These are phyloP conservation scores for Aspergillus udagawae DNA, from an alignment of 2,329 filamentous ascomycete species.

Conservation along the genomic window DNA sequence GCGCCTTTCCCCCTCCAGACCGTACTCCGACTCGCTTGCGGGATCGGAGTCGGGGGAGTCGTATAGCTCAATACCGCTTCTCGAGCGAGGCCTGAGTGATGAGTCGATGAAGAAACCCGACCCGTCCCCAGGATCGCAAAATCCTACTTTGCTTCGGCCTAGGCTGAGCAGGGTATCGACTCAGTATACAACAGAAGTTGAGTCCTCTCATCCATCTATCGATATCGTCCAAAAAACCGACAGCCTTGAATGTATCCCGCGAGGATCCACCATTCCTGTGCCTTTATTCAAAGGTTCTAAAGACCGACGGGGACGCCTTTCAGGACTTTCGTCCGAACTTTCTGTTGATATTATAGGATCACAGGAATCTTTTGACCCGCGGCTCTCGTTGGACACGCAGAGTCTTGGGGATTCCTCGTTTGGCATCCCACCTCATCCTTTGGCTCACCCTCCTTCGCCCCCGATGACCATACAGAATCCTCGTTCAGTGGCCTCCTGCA, in stretches of 20 bases:
- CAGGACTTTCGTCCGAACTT: constrained; percentile 50
- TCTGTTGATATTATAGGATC: constrained; percentile 49
- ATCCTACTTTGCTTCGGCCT: constrained; percentile 16
- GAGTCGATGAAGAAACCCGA: constrained; percentile 49
- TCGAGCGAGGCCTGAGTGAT: constrained; percentile 60
- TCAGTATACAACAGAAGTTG: constrained; percentile 24
- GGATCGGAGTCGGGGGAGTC: constrained; percentile 61
- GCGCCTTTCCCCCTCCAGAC: constrained; percentile 27
- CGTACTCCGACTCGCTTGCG: constrained; percentile 45
- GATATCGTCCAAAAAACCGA: constrained; percentile 50
- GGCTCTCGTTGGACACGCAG: constrained; percentile 29
- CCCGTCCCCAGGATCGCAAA: constrained; percentile 11
- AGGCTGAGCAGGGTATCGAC: constrained; percentile 26
- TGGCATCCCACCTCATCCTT: constrained; percentile 42
- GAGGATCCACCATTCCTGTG: constrained; percentile 40
- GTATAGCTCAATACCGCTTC: constrained; percentile 70
- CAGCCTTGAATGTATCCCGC: constrained; percentile 47
- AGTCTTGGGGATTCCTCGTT: constrained; percentile 36
- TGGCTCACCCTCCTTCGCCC: constrained; percentile 45
- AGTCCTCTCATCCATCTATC: constrained; percentile 47
- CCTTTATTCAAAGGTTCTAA: constrained; percentile 20
- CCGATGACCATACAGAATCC: constrained; percentile 42
- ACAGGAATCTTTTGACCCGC: constrained; percentile 30
- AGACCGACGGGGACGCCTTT: constrained; percentile 50
- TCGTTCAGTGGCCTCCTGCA: constrained; percentile 30